These are phyloP conservation scores for Chaetoceros tenuissimus DNA, from an alignment of 108 stramenopile genomes.

Conservation along the genomic window DNA sequence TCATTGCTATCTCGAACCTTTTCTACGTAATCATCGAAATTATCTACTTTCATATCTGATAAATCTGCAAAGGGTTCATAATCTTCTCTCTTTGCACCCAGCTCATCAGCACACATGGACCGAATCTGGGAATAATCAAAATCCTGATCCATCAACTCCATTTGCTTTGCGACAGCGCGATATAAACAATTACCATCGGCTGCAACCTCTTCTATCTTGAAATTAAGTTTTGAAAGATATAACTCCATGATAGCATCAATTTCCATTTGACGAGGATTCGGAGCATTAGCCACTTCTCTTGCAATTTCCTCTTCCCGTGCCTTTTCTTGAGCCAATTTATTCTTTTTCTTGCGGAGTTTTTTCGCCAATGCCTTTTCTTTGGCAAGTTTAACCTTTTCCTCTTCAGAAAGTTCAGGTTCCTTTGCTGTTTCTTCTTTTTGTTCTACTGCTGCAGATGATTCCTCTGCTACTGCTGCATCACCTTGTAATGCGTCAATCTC, in stretches of 20 bases:
- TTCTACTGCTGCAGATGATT: neutral
- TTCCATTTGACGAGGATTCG: slow-evolving; percentile 53
- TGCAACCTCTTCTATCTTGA: slow-evolving; percentile 70
- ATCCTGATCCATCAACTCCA: slow-evolving; percentile 4
- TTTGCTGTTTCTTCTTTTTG: slow-evolving; percentile 2
- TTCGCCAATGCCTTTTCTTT: slow-evolving; percentile 47
- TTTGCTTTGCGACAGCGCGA: slow-evolving; percentile 83
- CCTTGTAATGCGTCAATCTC: neutral
- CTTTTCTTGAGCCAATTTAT: slow-evolving; percentile 45
- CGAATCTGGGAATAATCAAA: slow-evolving; percentile 26
- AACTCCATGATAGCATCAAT: slow-evolving; percentile 33
- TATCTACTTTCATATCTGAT: slow-evolving; percentile 36
- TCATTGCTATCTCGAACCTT: slow-evolving; percentile 74
- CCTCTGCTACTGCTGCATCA: slow-evolving; percentile 10
- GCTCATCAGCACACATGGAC: slow-evolving; percentile 47
- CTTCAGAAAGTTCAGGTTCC: slow-evolving; percentile 11
- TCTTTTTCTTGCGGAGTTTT: slow-evolving; percentile 48
- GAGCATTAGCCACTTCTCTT: slow-evolving; percentile 46
- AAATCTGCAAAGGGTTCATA: slow-evolving; percentile 89
- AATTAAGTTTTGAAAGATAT: slow-evolving; percentile 31
- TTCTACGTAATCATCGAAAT: slow-evolving; percentile 77
- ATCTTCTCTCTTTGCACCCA: slow-evolving; percentile 53
- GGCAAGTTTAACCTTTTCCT: slow-evolving; percentile 13
- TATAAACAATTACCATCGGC: slow-evolving; percentile 96
- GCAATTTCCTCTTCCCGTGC: slow-evolving; percentile 39